Base-by-base conservation (phyloP, 2,329 filamentous ascomycete genomes). In the Aspergillus fructus region DNA sequence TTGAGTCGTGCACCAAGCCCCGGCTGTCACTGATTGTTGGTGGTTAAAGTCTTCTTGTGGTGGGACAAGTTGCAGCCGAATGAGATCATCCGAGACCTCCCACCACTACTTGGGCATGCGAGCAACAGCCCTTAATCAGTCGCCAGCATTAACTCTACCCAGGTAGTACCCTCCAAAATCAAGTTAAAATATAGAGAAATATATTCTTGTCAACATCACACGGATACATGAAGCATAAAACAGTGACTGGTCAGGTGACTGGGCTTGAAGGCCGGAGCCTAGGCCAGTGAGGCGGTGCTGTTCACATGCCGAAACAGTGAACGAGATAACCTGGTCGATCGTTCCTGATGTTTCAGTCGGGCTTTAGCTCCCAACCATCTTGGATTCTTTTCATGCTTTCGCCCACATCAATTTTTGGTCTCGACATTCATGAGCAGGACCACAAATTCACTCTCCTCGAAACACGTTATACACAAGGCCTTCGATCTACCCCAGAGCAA, bases 391-490 rank as follows among this genome's bases (percentile, higher is more conserved):
- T 45, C 15, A 55, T 34, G 23, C 37, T 42, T 15, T 8, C 19
- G 48, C 4, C 19, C 9, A 41, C 49, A 43, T 53, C 27, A 17
- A 45, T 42, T 21, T 21, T 24, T 17, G 49, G 23, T n/a, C 34
- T 13, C 49, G 33, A 19, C 15, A 24, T 53, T 39, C 41, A 80
- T 80, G 77, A 79, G 71, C 68, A 71, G 73, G 64, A 75, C 76
- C 49, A 69, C 79, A 51, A 70, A 70, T 30, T 77, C 77, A 41
- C 71, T 76, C 56, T 65, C 79, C 48, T 73, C 76, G 58, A 76
- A 78, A 64, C 71, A 75, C 49, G 73, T 76, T 61, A 65, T 78
- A 61, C 75, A 75, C 61, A 72, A 74, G 69, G 73, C 75, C 61
- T 71, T 73, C 59, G 75, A 72, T 59, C 71, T 74, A 58, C 76